Base-by-base conservation (phyloP, 2,329 filamentous ascomycete genomes). In the Leptographium lundbergii region DNA sequence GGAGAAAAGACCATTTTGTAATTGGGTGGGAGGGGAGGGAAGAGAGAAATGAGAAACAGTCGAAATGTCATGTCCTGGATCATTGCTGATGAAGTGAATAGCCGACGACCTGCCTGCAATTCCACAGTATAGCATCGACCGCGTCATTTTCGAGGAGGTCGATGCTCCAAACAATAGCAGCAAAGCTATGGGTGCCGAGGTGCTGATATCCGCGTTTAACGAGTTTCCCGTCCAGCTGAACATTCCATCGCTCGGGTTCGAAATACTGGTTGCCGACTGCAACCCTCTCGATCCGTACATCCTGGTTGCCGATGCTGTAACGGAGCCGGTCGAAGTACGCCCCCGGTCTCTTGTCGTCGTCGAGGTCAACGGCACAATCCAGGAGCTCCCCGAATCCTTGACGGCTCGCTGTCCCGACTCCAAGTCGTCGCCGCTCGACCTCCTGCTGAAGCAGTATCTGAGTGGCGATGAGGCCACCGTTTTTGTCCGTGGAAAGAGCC, bases 191-290 rank as follows among this genome's bases (percentile, higher is more conserved):
- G 86, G 82, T 53, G 91, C 88, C 51, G 88, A 96, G 72, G 85
- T 91, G 32, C 83, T 88, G 39, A 70, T 96, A 32, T 76, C 79
- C 14, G 77, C 89, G 29, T 77, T 81, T 66, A 95, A 97, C 70
- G 76, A 84, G 57, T 95, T 89, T 67, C 89, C 91, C 0, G 71
- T 99, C 56, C 81, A 85, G 60, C 75, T 96, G 57, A 80, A 82
- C 25, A 76, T 96, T 24, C 94, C 94, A 14, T 77, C 87, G 45
- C 82, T 97, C 60, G 85, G 82, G 0, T 96, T 97, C 67, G 85
- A 91, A 63, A 83, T 97, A 34, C 76, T 96, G 54, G 85, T 97
- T 6, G 86, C 89, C 51, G 90, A 90, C 62, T 99, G 94, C 72
- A 77, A 81, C 29, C 76, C 81, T 4, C 75, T 81, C 25, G 85